Evolutionary conservation across 805 yeast genomes (phyloP).

Genomic region (Candida dajiaensis): DNA sequence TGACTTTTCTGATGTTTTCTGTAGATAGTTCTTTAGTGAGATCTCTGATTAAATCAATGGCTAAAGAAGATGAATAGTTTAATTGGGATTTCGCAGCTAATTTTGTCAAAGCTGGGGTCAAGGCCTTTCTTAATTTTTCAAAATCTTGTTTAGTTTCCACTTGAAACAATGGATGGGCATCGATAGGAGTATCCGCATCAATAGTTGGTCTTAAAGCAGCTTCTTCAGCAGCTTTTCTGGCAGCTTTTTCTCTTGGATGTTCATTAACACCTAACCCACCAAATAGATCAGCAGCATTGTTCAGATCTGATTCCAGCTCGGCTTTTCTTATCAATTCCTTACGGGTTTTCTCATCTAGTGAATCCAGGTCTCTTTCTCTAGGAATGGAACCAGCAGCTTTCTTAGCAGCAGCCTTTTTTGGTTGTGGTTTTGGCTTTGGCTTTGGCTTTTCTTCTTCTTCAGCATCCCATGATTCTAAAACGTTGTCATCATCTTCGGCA

Average conservation of each 20-base stretch:
- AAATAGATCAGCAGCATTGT: slow-evolving; percentile 88
- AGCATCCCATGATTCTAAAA: slow-evolving; percentile 86
- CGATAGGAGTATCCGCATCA: slow-evolving; percentile 59
- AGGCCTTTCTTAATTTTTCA: slow-evolving; percentile 68
- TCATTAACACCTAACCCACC: slow-evolving; percentile 60
- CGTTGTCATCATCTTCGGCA: slow-evolving; percentile 67
- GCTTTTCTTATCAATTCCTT: slow-evolving; percentile 71
- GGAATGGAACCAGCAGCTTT: slow-evolving; percentile 23
- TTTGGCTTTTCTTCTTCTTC: slow-evolving; percentile 54
- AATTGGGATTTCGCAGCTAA: slow-evolving; percentile 57
- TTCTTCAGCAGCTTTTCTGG: slow-evolving; percentile 29
- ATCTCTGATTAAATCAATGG: slow-evolving; percentile 83
- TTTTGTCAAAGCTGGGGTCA: slow-evolving; percentile 53
- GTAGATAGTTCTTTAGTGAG: slow-evolving; percentile 72
- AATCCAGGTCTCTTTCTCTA: slow-evolving; percentile 47
- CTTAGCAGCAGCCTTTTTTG: slow-evolving; percentile 17
- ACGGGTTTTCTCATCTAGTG: slow-evolving; percentile 68
- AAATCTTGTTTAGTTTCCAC: slow-evolving; percentile 77
- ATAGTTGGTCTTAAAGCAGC: slow-evolving; percentile 26
- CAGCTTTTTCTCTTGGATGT: slow-evolving; percentile 37
- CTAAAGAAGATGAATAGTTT: slow-evolving; percentile 68
- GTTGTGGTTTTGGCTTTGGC: slow-evolving; percentile 21
- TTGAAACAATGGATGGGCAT: slow-evolving; percentile 75
- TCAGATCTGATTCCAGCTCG: slow-evolving; percentile 79
- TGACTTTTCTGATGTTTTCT: slow-evolving; percentile 80